Percentiles rank a stretch among this genome's conserved stretches.
These are phyloP conservation scores for Colletotrichum sp. DNA, from an alignment of 2,329 filamentous ascomycete genomes.

Conservation along the genomic window DNA sequence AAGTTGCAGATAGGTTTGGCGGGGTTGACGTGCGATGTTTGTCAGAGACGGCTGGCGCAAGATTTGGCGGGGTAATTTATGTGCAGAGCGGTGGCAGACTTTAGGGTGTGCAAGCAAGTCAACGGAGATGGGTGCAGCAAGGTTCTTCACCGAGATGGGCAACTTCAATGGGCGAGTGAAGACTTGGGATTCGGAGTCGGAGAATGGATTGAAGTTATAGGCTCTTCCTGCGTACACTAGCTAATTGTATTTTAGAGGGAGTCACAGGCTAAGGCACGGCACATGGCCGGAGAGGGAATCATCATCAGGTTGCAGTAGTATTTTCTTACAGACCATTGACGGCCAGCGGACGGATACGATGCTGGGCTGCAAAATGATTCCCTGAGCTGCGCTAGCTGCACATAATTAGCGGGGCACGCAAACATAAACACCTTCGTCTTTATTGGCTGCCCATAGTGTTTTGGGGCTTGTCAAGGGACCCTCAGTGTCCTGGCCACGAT, in stretches of 20 bases:
- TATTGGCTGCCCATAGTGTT: not conserved
- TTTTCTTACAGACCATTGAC: not conserved
- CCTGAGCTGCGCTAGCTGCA: not conserved
- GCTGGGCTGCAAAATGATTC: not conserved
- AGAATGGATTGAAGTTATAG: not conserved
- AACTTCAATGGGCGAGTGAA: not conserved
- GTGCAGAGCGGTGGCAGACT: constrained; percentile 4
- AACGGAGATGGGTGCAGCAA: not conserved
- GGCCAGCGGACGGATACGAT: not conserved
- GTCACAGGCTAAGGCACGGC: not conserved
- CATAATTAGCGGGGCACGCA: not conserved
- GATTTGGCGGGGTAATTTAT: constrained; percentile 15
- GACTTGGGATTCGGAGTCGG: not conserved
- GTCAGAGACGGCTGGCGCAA: not conserved
- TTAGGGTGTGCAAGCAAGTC: not conserved
- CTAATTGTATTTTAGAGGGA: not conserved
- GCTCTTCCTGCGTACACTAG: not conserved
- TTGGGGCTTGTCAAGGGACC: not conserved
- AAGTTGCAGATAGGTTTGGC: constrained; percentile 19
- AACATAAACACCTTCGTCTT: not conserved
- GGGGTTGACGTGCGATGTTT: constrained; percentile 22
- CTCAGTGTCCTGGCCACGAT: not conserved
- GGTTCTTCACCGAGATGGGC: not conserved
- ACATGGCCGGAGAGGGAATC: not conserved
- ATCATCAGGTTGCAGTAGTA: not conserved